Evolutionary conservation across 2,329 filamentous ascomycete species (phyloP).

Genomic region (Aulographum hederae): DNA sequence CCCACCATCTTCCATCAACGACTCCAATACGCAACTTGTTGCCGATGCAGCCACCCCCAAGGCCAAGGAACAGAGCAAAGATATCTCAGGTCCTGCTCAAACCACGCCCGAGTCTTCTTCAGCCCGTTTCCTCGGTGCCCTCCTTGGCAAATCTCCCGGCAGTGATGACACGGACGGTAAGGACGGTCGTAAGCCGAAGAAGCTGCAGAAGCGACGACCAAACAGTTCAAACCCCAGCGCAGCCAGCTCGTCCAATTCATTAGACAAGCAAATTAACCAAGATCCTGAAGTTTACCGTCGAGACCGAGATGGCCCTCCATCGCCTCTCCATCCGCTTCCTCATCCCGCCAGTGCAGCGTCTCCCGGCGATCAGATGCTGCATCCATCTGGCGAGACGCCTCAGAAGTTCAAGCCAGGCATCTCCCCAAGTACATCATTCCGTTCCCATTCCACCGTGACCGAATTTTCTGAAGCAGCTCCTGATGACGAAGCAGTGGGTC

Average conservation of each 20-base stretch:
- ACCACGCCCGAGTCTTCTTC: neutral
- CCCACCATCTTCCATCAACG: neutral
- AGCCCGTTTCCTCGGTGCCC: constrained; percentile 1
- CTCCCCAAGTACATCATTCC: neutral
- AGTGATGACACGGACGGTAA: constrained; percentile 38
- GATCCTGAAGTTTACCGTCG: constrained; percentile 12
- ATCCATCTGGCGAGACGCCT: neutral
- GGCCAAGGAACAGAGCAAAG: neutral
- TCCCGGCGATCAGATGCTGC: neutral
- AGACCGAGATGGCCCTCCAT: neutral
- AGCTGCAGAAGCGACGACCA: constrained; percentile 75
- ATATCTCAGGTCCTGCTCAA: neutral
- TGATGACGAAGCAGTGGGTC: neutral
- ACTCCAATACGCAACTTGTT: too few relatives aligned
- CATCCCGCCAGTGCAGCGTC: neutral
- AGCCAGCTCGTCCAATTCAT: constrained; percentile 71
- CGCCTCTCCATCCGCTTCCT: neutral
- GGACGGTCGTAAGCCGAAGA: constrained; percentile 71
- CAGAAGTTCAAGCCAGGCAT: neutral
- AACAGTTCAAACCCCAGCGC: constrained; percentile 71
- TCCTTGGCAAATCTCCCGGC: constrained; percentile 23
- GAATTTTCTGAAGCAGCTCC: neutral
- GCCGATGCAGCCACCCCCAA: too few relatives aligned
- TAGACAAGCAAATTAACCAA: too few relatives aligned
- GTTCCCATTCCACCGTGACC: neutral